phyloP scores from a whole-genome alignment of 805 yeast genomes.

The Spathaspora girioi region DNA sequence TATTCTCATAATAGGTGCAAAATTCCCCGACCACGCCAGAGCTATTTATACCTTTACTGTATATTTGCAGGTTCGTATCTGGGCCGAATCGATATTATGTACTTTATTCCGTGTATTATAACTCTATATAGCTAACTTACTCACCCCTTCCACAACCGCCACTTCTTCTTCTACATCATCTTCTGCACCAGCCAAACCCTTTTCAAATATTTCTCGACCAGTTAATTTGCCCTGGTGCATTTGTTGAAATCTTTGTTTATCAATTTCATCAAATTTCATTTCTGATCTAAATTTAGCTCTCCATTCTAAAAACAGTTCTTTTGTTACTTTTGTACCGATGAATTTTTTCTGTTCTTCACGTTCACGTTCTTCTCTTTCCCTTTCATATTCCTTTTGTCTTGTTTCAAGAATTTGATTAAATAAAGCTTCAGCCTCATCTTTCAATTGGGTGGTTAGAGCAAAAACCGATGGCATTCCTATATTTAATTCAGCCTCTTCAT shows the following conservation, averaged over 20 bases:
- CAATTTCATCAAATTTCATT: conserved; percentile 61
- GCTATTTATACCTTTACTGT: too few relatives aligned
- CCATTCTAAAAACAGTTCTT: conserved; percentile 74
- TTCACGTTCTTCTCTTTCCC: conserved; percentile 66
- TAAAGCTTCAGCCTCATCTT: conserved; percentile 73
- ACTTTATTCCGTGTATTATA: background rate
- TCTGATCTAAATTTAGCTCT: conserved; percentile 67
- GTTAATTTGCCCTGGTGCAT: conserved; percentile 76
- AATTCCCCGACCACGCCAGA: background rate
- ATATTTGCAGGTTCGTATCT: too few relatives aligned
- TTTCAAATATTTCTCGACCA: conserved; percentile 87
- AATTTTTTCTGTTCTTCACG: conserved; percentile 85
- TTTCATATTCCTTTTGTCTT: conserved; percentile 44
- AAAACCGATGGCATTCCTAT: conserved; percentile 92
- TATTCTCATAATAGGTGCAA: background rate
- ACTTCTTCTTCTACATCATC: conserved; percentile 33
- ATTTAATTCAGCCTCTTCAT: conserved; percentile 67
- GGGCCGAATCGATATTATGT: background rate
- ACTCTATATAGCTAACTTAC: conserved; percentile 3
- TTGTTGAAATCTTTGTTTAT: conserved; percentile 45
- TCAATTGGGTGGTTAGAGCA: conserved; percentile 69
- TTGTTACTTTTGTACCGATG: conserved; percentile 84
- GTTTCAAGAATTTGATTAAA: conserved; percentile 55
- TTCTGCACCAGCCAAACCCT: conserved; percentile 65
- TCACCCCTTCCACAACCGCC: background rate